A percentile compares a stretch with the other conserved stretches of the same genome.
These are phyloP conservation scores for Calocybe gambosa DNA, from an alignment of 1,284 basidiomycete species.

Conservation along the genomic window DNA sequence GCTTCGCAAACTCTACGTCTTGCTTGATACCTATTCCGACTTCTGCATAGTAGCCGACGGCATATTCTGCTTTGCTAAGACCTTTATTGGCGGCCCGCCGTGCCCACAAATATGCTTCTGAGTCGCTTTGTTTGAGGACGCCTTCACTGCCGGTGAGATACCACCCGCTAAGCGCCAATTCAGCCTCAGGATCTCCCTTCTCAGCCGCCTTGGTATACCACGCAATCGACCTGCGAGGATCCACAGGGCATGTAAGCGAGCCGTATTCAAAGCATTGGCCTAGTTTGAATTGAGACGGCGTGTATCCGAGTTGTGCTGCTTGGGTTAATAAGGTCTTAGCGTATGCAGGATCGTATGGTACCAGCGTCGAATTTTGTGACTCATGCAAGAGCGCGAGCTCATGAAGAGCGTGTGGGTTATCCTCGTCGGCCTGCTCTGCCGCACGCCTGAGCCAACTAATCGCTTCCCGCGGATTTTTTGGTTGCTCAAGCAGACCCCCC, in stretches of 20 bases:
- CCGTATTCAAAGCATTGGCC: conserved; percentile 97
- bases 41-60: conserved; percentile 96
- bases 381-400: conserved; percentile 95
- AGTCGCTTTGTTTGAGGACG: conserved; percentile 95
- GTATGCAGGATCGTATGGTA: conserved; percentile 71
- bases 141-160: conserved; percentile 94
- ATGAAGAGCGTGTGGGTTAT: conserved; percentile 96
- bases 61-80: conserved; percentile 91
- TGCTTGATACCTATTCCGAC: conserved; percentile 97
- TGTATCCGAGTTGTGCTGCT: conserved; percentile 91
- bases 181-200: conserved; percentile 91
- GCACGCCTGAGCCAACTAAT: conserved; percentile 94
- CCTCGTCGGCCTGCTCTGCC: conserved; percentile 95
- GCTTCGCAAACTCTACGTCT: conserved; percentile 92
- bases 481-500: conserved; percentile 80
- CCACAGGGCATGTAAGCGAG: conserved; percentile 81
- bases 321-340: conserved; percentile 88
- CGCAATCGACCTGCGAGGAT: conserved; percentile 89
- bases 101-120: conserved; percentile 97
- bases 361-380: conserved; percentile 57
- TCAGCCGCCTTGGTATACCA: conserved; percentile 99
- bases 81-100: conserved; percentile 91
- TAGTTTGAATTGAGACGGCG: conserved; percentile 91
- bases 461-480: conserved; percentile 84
- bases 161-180: conserved; percentile 96